phyloP scores from a whole-genome alignment of 1,139 yeast genomes.

The Arxiozyma bovina region DNA sequence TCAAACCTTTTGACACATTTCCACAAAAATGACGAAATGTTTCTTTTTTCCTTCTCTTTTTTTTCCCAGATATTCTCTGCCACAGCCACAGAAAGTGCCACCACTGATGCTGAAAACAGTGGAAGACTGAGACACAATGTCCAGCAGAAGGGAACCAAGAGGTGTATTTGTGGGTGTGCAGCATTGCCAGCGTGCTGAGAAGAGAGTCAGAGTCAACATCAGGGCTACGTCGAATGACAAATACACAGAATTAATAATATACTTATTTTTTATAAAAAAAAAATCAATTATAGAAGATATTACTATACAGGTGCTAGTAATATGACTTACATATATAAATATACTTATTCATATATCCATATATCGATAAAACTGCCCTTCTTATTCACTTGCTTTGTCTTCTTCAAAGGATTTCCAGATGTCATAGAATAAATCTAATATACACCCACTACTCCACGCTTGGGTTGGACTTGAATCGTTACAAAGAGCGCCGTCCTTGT shows the following conservation, averaged over 20 bases:
- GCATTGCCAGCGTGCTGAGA: not conserved
- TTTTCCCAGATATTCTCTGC: too few species aligned
- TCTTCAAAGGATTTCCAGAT: slow-evolving; percentile 22
- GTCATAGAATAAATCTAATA: slow-evolving; percentile 72
- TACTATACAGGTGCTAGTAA: too few species aligned
- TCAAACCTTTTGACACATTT: not conserved
- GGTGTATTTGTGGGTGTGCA: not conserved
- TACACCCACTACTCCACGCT: slow-evolving; percentile 89
- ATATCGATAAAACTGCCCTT: not conserved
- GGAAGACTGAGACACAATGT: not conserved
- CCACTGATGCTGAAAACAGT: not conserved
- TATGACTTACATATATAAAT: too few species aligned
- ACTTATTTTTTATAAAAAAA: too few species aligned
- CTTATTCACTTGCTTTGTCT: not conserved
- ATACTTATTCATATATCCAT: too few species aligned
- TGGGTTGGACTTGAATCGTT: slow-evolving; percentile 88
- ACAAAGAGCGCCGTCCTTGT: slow-evolving; percentile 75
- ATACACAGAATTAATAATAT: not conserved
- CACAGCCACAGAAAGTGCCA: not conserved
- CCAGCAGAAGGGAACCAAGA: not conserved
- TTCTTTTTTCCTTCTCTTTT: not conserved
- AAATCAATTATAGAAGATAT: too few species aligned
- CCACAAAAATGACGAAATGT: not conserved
- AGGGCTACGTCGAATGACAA: too few species aligned
- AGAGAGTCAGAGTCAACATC: not conserved